Evolutionary conservation across 2,329 filamentous ascomycete genomes (phyloP).

Genomic region (Cladophialophora exuberans): DNA sequence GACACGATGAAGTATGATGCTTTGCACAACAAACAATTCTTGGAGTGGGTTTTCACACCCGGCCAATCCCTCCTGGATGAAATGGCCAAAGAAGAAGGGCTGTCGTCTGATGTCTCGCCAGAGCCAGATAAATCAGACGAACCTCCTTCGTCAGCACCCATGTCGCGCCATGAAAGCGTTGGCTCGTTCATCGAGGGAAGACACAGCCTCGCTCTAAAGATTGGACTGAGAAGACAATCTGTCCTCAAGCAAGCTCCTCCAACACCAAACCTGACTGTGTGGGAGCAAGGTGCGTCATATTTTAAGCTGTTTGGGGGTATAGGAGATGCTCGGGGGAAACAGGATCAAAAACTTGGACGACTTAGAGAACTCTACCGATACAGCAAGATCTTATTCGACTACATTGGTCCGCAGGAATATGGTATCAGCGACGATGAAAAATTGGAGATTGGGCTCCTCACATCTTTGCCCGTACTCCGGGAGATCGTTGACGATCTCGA

Average conservation of each 20-base stretch:
- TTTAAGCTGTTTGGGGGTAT: constrained; percentile 87
- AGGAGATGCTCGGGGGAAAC: constrained; percentile 73
- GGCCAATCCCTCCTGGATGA: constrained; percentile 57
- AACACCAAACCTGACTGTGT: constrained; percentile 56
- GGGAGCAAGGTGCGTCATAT: constrained; percentile 69
- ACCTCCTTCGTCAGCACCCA: constrained; percentile 5
- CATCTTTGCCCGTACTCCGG: constrained; percentile 87
- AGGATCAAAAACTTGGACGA: constrained; percentile 82
- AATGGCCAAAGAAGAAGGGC: constrained; percentile 31
- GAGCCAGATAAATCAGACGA: constrained; percentile 28
- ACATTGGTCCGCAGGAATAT: constrained; percentile 97
- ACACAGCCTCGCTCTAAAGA: constrained; percentile 42
- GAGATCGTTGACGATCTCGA: constrained; percentile 97
- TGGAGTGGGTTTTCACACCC: constrained; percentile 97
- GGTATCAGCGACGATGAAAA: constrained; percentile 95
- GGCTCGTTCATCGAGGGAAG: constrained; percentile 33
- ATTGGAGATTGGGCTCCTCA: constrained; percentile 95
- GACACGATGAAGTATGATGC: constrained; percentile 99
- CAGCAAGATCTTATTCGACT: constrained; percentile 94
- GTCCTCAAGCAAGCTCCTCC: constrained; percentile 47
- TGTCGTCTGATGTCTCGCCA: constrained; percentile 23
- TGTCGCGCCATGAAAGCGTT: constrained; percentile 24
- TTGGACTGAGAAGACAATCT: constrained; percentile 57
- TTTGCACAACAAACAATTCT: constrained; percentile 90
- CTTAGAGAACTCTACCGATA: constrained; percentile 90